Base-by-base conservation (phyloP, 1,284 basidiomycete species). In the Dichomitus squalens region DNA sequence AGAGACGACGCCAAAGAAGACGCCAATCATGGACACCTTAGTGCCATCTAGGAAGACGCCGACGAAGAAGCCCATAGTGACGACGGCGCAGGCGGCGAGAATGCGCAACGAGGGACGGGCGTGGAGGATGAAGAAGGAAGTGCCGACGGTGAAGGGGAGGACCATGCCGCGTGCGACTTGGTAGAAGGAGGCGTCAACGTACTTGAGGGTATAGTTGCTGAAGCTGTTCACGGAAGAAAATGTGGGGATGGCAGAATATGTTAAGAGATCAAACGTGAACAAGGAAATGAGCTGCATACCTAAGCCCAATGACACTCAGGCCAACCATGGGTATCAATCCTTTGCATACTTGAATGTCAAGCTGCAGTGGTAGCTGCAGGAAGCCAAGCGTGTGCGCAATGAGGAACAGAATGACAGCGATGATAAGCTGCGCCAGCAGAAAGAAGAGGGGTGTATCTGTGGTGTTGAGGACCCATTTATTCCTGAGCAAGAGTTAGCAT, bases 101-200 rank as follows among this genome's bases (percentile, higher is more conserved):
- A 93, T 87, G 43, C 79, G 81, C 31, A 87, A 69, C 14, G 90
- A 90, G 12, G 92, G 90, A n/a, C 87, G 83, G 6, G 88, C 68
- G 60, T 84, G 79, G 39, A 95, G 83, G 68, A 90, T 76, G 64
- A 90, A 48, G 71, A 81, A 88, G 27, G 93, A 94, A 20, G 90
- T 88, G 64, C 78, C 74, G 65, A 95, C 92, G 16, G 93, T 96
- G 78, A 93, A 91, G 0, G 93, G 93, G 33, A 95, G 83, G 29
- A 95, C 82, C 60, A 95, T 80, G 16, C 92, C 92, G n/a, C 92
- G 87, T 1, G 92, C 92, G 58, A 95, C 87, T 75, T 93, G 92
- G 70, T 95, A 95, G 74, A 95, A 95, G 0, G 93, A 95, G 5
- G 93, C 91, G 59, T 95, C 93, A 66, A 95, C 93, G 67, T 89